Conservation (phyloP, 257 asterid genomes). For the Nicotiana undulata region DNA sequence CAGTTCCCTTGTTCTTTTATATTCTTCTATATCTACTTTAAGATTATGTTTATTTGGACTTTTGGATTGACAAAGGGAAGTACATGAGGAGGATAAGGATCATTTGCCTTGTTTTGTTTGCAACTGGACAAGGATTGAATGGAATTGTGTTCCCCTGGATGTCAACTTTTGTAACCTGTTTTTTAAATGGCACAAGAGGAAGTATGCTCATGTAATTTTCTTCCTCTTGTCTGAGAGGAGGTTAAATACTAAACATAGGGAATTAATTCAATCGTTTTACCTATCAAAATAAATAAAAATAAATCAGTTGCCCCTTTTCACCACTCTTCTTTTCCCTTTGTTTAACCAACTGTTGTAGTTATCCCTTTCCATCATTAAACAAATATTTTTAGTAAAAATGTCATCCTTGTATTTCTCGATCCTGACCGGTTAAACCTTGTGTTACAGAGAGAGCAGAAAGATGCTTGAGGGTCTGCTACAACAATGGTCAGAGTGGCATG, state of each 20-base stretch:
- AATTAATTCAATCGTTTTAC: not conserved
- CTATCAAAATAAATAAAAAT: too few species aligned
- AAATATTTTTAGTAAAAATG: not conserved
- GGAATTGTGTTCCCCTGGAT: not conserved
- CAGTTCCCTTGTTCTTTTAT: slow-evolving; percentile 7
- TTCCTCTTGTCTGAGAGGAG: not conserved
- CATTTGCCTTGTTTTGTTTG: not conserved
- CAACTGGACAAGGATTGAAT: not conserved
- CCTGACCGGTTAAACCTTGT: slow-evolving; percentile 4
- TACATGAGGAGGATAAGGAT: not conserved
- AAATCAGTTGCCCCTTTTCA: not conserved
- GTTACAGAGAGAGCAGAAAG: slow-evolving; percentile 74
- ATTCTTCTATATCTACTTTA: not conserved
- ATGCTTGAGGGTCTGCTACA: slow-evolving; percentile 82
- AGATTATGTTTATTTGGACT: not conserved
- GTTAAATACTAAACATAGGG: not conserved
- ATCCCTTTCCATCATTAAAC: not conserved
- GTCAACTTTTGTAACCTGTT: not conserved
- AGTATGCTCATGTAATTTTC: not conserved
- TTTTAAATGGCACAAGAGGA: not conserved
- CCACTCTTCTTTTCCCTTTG: not conserved
- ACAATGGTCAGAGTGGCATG: slow-evolving; percentile 92
- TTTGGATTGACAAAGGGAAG: not conserved
- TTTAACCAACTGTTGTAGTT: not conserved
- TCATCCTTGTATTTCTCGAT: not conserved